Evolutionary conservation across 257 asterid genomes (phyloP).

Genomic region (Verbascum thapsus): DNA sequence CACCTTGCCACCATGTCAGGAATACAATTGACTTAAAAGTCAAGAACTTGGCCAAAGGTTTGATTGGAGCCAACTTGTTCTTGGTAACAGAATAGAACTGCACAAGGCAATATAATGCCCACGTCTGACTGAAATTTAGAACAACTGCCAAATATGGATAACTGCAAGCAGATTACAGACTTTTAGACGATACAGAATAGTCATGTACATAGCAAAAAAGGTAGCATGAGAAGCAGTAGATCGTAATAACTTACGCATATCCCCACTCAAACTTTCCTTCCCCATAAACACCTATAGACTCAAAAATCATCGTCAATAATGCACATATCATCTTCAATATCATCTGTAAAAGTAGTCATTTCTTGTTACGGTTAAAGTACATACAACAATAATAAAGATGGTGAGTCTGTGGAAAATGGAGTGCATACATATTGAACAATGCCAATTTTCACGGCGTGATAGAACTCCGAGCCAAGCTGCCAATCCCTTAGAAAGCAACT

Average conservation of each 20-base stretch:
- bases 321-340: conserved; percentile 92
- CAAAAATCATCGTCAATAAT: conserved; percentile 74
- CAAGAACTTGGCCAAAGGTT: conserved; percentile 96
- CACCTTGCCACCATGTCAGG: conserved; percentile 99
- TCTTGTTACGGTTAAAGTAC: conserved; percentile 10
- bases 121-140: conserved; percentile 94
- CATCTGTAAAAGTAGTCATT: conserved; percentile 62
- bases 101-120: conserved; percentile 98
- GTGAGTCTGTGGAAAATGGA: conserved; percentile 26
- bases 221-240: neutral
- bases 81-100: conserved; percentile 93
- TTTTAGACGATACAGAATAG: conserved; percentile 24
- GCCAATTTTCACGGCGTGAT: conserved; percentile 94
- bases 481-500: conserved; percentile 71
- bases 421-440: conserved; percentile 88
- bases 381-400: conserved; percentile 13
- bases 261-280: conserved; percentile 96
- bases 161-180: conserved; percentile 55
- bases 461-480: conserved; percentile 89
- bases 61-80: conserved; percentile 84
- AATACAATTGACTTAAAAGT: conserved; percentile 92
- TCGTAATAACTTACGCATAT: conserved; percentile 71
- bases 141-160: conserved; percentile 93
- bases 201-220: neutral
- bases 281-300: conserved; percentile 80